A percentile compares a stretch with the other conserved stretches of the same genome.
Conservation (phyloP, 495 filamentous ascomycete genomes). For the Chaetomidium leptoderma region DNA sequence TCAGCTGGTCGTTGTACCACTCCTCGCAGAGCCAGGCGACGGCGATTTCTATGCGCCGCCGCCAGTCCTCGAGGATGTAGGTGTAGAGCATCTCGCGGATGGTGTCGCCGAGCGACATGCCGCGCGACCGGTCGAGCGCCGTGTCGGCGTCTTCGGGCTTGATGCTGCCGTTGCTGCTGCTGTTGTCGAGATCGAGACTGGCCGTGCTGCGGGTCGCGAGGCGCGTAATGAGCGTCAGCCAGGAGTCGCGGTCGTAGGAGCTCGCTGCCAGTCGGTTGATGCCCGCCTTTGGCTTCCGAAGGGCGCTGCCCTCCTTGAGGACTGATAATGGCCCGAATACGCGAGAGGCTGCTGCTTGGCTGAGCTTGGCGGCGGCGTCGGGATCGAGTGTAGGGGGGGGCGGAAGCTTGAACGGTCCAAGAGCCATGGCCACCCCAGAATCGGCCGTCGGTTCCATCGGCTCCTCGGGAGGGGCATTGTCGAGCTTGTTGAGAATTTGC, state of each 20-base stretch:
- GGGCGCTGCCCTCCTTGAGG: constrained; percentile 50
- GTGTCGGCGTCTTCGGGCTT: constrained; percentile 46
- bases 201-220: constrained; percentile 76
- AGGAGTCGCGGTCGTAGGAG: constrained; percentile 81
- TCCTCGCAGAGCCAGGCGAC: constrained; percentile 94
- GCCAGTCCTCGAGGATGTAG: constrained; percentile 87
- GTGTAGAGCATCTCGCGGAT: constrained; percentile 76
- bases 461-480: constrained; percentile 56
- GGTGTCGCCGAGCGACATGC: constrained; percentile 52
- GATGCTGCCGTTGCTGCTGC: constrained; percentile 31
- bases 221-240: constrained; percentile 81
- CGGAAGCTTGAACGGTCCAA: constrained; percentile 68
- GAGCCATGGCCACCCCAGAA: constrained; percentile 44
- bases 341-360: constrained; percentile 63
- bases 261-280: constrained; percentile 82
- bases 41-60: constrained; percentile 76
- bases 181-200: constrained; percentile 51
- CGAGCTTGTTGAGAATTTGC: constrained; percentile 65
- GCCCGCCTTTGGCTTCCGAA: constrained; percentile 58
- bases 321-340: constrained; percentile 72
- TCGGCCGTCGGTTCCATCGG: constrained; percentile 29
- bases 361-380: constrained; percentile 61
- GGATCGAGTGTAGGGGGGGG: constrained; percentile 68
- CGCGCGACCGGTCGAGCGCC: constrained; percentile 17
- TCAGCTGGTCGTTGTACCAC: constrained; percentile 88